Conservation (phyloP, 2,329 filamentous ascomycete species). For the Knoxdaviesia capensis region DNA sequence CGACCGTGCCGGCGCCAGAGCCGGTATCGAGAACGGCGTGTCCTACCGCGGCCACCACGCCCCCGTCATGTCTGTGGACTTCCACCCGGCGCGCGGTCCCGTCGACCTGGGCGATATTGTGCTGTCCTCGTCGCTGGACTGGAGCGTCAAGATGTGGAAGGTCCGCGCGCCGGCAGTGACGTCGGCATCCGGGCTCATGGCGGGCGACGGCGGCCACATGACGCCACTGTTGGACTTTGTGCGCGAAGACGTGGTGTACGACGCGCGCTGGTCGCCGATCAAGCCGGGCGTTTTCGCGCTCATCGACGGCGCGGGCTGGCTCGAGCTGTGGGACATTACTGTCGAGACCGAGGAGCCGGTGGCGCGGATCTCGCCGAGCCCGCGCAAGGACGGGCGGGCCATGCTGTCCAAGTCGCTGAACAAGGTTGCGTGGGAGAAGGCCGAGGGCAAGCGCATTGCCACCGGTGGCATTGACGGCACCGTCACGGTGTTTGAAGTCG, state of each 20-base stretch:
- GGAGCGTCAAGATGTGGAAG: conserved; percentile 96
- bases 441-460: conserved; percentile 69
- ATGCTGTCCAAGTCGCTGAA: conserved; percentile 76
- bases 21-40: conserved; percentile 76
- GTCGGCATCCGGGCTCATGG: conserved; percentile 28
- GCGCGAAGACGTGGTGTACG: conserved; percentile 91
- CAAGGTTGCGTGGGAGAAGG: conserved; percentile 83
- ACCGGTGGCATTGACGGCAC: conserved; percentile 84
- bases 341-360: conserved; percentile 84
- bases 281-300: conserved; percentile 88
- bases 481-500: conserved; percentile 84
- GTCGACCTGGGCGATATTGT: conserved; percentile 90
- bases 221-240: conserved; percentile 72
- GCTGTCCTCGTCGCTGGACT: conserved; percentile 81
- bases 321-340: conserved; percentile 92
- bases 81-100: conserved; percentile 80
- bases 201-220: conserved; percentile 28
- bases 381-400: conserved; percentile 41
- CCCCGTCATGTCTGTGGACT: conserved; percentile 88
- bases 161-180: conserved; percentile 63
- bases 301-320: conserved; percentile 76
- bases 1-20: conserved; percentile 91
- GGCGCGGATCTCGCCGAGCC: conserved; percentile 54
- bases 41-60: conserved; percentile 81
- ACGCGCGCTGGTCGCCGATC: conserved; percentile 84